Evolutionary conservation across 2,329 filamentous ascomycete genomes (phyloP), one percentile per base, ranked within the genome.

Genomic region (Cladosporium sp.): DNA sequence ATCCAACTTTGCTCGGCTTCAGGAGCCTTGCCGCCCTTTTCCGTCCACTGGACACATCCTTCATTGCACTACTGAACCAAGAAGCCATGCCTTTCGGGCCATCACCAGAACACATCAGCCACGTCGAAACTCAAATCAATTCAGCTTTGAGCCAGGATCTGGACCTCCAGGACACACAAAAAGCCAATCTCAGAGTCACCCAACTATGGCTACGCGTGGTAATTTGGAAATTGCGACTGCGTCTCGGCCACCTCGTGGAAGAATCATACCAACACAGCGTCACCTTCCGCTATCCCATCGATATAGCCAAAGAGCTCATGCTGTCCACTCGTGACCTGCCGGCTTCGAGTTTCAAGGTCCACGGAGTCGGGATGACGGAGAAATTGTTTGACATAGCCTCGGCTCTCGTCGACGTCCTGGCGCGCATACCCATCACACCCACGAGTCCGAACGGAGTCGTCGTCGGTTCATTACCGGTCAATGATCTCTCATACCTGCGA

Each of bases 321-420:
- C 48, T 50, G 13, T 50, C 48, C 2, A 50, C 48, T 9, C 40
- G 48, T 14, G 48, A 50, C 40, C 40, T 50, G 2, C 48, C 48
- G 3, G 40, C 32, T 9, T 43, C 48, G 18, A 41, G 38, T 13
- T 50, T 50, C 40, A 42, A 74, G 54, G 68, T 70, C 0, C 71
- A 73, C 55, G 72, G 71, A 3, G 68, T 73, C 33, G 72, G 50
- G 53, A 66, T 61, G 63, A 66, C 68, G 9, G 70, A 72, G 52
- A 72, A 72, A 56, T 52, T 72, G 28, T 72, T 66, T 42, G 69
- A 73, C 51, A 71, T 72, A 35, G 62, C 62, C 14, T 50, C 48
- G 2, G 48, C 38, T 5, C 14, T 50, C 16, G 48, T 50, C 13
- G 48, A 50, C n/a, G 48, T 50, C 11, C 31, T 50, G 2, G 48